Conservation (phyloP, 2,329 filamentous ascomycete genomes). For the Pseudogymnoascus sp. region DNA sequence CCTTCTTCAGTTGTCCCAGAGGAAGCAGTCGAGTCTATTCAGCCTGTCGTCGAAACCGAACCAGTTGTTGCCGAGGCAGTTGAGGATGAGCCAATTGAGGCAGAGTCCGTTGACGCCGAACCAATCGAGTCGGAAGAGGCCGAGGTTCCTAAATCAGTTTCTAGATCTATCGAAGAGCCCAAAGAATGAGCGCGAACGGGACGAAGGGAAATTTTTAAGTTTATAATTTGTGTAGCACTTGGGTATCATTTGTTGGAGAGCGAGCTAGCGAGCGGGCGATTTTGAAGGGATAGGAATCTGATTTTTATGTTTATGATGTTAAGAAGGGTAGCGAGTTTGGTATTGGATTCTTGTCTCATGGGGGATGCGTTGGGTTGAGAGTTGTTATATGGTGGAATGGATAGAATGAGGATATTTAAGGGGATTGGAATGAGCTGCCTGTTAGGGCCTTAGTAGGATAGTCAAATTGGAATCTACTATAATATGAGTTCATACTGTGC, state of each 20-base stretch:
- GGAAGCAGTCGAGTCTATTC: background rate
- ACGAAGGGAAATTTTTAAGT: background rate
- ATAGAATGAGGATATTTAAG: background rate
- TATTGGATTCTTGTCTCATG: background rate
- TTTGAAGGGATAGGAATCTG: background rate
- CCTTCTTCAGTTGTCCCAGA: background rate
- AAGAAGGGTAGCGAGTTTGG: background rate
- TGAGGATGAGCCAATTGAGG: background rate
- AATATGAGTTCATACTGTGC: background rate
- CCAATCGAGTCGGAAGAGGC: background rate
- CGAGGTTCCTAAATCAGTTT: background rate
- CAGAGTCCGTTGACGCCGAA: background rate
- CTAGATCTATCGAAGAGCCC: background rate
- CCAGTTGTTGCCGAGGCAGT: background rate
- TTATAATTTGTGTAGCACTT: background rate
- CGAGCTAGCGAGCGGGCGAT: conserved; percentile 5
- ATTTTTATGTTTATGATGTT: conserved; percentile 3
- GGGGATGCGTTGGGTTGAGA: background rate
- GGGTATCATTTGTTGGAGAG: background rate
- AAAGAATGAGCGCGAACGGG: background rate
- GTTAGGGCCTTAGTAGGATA: background rate
- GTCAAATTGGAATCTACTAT: background rate
- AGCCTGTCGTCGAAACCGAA: background rate
- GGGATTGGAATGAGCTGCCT: background rate
- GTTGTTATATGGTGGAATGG: background rate